These are phyloP conservation scores for Mucuna pruriens DNA, from an alignment of 306 rosid species.

Conservation along the genomic window DNA sequence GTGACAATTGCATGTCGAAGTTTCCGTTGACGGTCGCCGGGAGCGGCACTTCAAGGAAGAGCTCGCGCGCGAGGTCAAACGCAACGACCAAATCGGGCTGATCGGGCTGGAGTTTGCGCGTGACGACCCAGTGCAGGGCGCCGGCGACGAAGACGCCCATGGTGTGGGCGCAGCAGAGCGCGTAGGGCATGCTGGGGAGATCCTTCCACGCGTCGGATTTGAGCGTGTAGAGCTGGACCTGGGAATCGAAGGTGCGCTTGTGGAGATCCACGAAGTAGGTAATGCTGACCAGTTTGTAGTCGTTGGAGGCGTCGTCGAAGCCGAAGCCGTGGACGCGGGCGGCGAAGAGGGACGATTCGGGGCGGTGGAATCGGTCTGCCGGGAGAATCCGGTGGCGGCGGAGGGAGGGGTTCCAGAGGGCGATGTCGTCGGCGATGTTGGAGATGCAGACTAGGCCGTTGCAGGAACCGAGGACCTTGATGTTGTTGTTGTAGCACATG, in stretches of 20 bases:
- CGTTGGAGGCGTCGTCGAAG: conserved; percentile 47
- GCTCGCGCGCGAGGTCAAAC: conserved; percentile 52
- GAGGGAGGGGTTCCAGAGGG: conserved; percentile 72
- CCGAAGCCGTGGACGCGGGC: conserved; percentile 69
- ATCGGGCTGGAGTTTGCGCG: conserved; percentile 39
- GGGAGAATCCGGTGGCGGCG: conserved; percentile 58
- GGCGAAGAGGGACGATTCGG: conserved; percentile 19
- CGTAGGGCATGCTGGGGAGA: conserved; percentile 59
- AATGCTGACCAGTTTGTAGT: conserved; percentile 65
- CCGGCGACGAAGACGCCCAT: conserved; percentile 62
- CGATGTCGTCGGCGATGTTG: conserved; percentile 74
- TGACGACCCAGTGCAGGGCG: conserved; percentile 76
- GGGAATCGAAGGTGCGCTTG: conserved; percentile 38
- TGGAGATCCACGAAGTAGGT: conserved; percentile 57
- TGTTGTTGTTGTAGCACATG: conserved; percentile 72
- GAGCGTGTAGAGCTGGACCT: conserved; percentile 59
- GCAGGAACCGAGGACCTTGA: conserved; percentile 59
- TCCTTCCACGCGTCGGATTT: conserved; percentile 58
- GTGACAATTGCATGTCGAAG: conserved; percentile 52
- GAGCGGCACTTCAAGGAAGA: conserved; percentile 51
- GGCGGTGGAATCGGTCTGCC: conserved; percentile 28
- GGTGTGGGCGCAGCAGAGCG: conserved; percentile 53
- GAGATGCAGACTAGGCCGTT: conserved; percentile 73
- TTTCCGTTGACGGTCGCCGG: conserved; percentile 47
- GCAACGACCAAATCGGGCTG: conserved; percentile 53